A percentile compares a stretch with the other conserved stretches of the same genome.
phyloP scores from a whole-genome alignment of 495 filamentous ascomycete genomes.

The Trichoderma gamsii region DNA sequence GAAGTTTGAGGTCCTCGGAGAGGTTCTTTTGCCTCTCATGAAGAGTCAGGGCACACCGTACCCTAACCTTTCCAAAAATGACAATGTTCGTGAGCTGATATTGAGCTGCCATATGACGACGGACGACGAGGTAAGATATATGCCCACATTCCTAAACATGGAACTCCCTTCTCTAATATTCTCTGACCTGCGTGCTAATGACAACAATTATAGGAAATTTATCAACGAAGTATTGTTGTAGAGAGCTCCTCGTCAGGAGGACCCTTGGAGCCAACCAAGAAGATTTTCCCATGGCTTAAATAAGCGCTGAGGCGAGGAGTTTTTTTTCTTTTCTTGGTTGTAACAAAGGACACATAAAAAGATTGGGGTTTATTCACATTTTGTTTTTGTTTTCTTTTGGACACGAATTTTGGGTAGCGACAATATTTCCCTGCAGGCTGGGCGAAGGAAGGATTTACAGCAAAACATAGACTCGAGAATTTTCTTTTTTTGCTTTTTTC shows the following conservation, averaged over 20 bases:
- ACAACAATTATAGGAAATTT: slow-evolving; percentile 47
- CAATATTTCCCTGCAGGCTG: slow-evolving; percentile 11
- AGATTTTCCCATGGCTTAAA: slow-evolving; percentile 56
- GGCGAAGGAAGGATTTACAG: slow-evolving; percentile 11
- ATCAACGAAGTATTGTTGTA: slow-evolving; percentile 52
- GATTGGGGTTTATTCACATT: not conserved
- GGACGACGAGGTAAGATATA: slow-evolving; percentile 52
- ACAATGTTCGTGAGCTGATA: slow-evolving; percentile 62
- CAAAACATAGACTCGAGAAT: slow-evolving; percentile 7
- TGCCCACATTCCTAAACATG: not conserved
- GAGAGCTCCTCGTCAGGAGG: slow-evolving; percentile 38
- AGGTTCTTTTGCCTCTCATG: slow-evolving; percentile 84
- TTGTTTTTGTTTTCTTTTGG: not conserved
- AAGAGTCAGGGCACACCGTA: slow-evolving; percentile 84
- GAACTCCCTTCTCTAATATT: not conserved
- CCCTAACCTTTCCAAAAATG: slow-evolving; percentile 57
- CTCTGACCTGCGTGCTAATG: slow-evolving; percentile 19
- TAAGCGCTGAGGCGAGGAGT: slow-evolving; percentile 18
- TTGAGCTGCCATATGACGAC: slow-evolving; percentile 55
- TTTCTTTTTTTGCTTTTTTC: not conserved
- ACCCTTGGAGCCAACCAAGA: slow-evolving; percentile 37
- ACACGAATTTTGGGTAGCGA: slow-evolving; percentile 2
- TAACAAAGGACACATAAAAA: not conserved
- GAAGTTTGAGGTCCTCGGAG: slow-evolving; percentile 95
- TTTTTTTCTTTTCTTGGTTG: not conserved